Base-by-base conservation (phyloP, 306 rosid genomes). In the Herpetospermum pedunculosum region DNA sequence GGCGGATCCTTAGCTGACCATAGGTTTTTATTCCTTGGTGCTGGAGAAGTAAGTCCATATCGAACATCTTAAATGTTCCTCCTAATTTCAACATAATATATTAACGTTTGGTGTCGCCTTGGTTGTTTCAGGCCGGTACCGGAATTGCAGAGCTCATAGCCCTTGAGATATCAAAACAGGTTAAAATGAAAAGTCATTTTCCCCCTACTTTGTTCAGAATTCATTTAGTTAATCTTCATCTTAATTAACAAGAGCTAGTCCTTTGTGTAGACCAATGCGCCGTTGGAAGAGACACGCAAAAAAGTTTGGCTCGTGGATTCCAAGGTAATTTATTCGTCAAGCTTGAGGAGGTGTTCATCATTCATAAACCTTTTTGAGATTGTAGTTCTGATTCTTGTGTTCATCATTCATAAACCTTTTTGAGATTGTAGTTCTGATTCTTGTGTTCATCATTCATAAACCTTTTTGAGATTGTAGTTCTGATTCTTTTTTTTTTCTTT, bases 101-200 rank as follows among this genome's bases (percentile, higher is more conserved):
- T 37, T 65, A 40, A 65, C 28, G 16, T 65, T 65, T 25, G 72
- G 71, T 38, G 65, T 52, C 23, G 34, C 8, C 7, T 73, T 82
- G 75, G n/a, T 83, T 82, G 76, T 76, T 75, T 73, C 90, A 95
- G 99, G 99, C 97, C n/a, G 99, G 99, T 75, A 95, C 97, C 28
- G 97, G 99, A 80, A 95, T 95, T 76, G 99, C 99, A 28, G 96
- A 85, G 79, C 96, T 95, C 76, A 91, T 94, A 74, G 99, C 99
- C 70, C 97, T 95, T 40, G 96, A 95, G 84, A 80, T 82, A 32
- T 90, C 99, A n/a, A 95, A 91, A 80, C 83, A 85, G 96, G 97
- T 95, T 65, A 55, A 30, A 70, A 38, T 69, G 83, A 67, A 43
- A 25, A 23, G 11, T 68, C 37, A 2, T 68, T 43, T 37, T 53